phyloP scores from a whole-genome alignment of 2,329 filamentous ascomycete species.

The Pseudocercospora ulei region DNA sequence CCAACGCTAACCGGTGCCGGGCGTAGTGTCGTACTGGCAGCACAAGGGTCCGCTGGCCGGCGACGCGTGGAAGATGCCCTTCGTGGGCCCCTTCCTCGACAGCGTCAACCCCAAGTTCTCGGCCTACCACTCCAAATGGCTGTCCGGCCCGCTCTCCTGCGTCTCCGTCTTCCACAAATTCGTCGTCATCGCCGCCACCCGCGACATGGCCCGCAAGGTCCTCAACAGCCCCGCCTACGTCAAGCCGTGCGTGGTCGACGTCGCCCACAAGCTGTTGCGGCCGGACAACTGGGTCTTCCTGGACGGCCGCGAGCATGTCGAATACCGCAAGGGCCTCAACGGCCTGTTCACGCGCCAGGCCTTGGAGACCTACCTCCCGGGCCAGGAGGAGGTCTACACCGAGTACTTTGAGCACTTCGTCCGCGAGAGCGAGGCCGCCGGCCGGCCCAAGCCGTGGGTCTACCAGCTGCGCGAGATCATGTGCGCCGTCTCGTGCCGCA shows the following conservation, averaged over 20 bases:
- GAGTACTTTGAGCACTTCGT: constrained; percentile 74
- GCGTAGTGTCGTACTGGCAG: constrained; percentile 40
- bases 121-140: constrained; percentile 86
- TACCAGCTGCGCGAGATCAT: constrained; percentile 84
- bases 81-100: constrained; percentile 83
- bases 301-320: constrained; percentile 86
- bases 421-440: constrained; percentile 57
- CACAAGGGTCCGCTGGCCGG: constrained; percentile 42
- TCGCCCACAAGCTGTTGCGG: constrained; percentile 84
- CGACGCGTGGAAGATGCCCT: constrained; percentile 42
- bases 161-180: constrained; percentile 99
- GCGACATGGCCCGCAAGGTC: constrained; percentile 91
- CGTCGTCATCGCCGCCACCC: constrained; percentile 88
- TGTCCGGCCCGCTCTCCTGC: constrained; percentile 82
- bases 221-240: constrained; percentile 89
- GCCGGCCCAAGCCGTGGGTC: constrained; percentile 80
- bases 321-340: constrained; percentile 95
- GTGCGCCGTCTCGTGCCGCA: constrained; percentile 87
- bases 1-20: constrained; percentile 18
- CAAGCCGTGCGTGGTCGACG: constrained; percentile 93
- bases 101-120: constrained; percentile 86
- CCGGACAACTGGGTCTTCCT: constrained; percentile 94
- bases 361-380: constrained; percentile 77
- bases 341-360: constrained; percentile 86
- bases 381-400: constrained; percentile 85